Percentiles rank a stretch among this genome's conserved stretches.
Conservation (phyloP, 139 green algal species). For the Chlamydomonas sp. region DNA sequence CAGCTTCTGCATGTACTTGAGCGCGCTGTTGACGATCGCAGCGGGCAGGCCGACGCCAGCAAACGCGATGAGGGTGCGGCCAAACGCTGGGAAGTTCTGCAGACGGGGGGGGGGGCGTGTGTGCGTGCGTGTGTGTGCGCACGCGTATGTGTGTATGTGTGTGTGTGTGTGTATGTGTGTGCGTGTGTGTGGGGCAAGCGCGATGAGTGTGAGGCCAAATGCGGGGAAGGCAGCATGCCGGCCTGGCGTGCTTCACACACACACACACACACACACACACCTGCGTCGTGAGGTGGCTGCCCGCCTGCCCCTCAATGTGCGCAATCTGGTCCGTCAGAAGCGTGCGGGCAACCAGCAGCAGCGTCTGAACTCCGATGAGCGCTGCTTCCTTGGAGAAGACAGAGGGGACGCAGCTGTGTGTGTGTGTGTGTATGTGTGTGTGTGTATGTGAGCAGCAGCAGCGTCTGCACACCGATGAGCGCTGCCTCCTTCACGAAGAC, state of each 20-base stretch:
- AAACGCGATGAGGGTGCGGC: constrained; percentile 46
- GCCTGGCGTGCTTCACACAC: no score
- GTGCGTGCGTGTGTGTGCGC: not conserved
- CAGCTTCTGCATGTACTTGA: constrained; percentile 91
- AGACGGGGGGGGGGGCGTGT: no score
- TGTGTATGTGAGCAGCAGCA: constrained; percentile 68
- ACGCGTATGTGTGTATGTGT: not conserved
- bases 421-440: not conserved
- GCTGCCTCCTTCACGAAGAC: constrained; percentile 52
- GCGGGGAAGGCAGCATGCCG: no score
- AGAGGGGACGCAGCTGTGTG: constrained; percentile 67
- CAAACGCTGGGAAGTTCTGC: constrained; percentile 11
- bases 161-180: constrained; percentile 6
- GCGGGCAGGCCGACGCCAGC: constrained; percentile 66
- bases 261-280: constrained; percentile 20
- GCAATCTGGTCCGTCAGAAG: constrained; percentile 78
- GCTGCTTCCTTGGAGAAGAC: constrained; percentile 52
- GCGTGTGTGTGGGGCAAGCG: no score
- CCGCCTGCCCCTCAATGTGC: constrained; percentile 56
- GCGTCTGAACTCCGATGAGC: constrained; percentile 52
- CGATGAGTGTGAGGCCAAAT: not conserved
- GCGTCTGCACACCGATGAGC: constrained; percentile 52
- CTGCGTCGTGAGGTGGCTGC: constrained; percentile 33
- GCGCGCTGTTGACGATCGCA: constrained; percentile 73
- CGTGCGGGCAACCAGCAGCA: constrained; percentile 69